phyloP scores from a whole-genome alignment of 768 basidiomycete genomes.

The Agrocybe chaxingu region DNA sequence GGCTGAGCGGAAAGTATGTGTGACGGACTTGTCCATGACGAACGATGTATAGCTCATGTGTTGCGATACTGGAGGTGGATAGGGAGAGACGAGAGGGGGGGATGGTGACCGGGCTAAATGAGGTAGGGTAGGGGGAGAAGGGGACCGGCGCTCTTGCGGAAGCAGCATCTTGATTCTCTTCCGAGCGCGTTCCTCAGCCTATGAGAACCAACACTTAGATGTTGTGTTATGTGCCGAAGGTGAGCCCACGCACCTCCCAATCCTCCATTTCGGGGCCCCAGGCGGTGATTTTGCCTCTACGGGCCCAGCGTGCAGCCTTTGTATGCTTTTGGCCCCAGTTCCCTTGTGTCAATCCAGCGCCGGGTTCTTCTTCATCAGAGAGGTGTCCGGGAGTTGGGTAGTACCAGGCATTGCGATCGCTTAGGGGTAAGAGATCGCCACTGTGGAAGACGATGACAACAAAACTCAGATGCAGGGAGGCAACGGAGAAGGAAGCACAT shows the following conservation, averaged over 20 bases:
- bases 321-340: constrained; percentile 85
- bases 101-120: constrained; percentile 75
- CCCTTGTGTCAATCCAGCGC: constrained; percentile 48
- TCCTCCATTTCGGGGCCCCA: constrained; percentile 87
- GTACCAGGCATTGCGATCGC: constrained; percentile 79
- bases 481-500: constrained; percentile 18
- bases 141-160: constrained; percentile 59
- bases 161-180: constrained; percentile 73
- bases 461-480: constrained; percentile 14
- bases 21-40: constrained; percentile 81
- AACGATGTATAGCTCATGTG: constrained; percentile 81
- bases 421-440: constrained; percentile 43
- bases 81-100: constrained; percentile 75
- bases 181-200: constrained; percentile 82
- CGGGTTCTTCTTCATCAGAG: constrained; percentile 57
- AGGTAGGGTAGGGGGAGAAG: constrained; percentile 69
- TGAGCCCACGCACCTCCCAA: constrained; percentile 63
- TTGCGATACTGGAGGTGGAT: constrained; percentile 61
- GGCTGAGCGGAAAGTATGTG: constrained; percentile 78
- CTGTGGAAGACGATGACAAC: constrained; percentile 11
- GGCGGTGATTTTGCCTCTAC: constrained; percentile 74
- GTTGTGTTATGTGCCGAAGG: constrained; percentile 2
- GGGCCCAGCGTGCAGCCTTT: constrained; percentile 78
- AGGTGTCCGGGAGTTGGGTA: constrained; percentile 77
- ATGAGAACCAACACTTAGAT: constrained; percentile 11